phyloP scores from a whole-genome alignment of 1,284 basidiomycete species.

The Agaricales sp. region DNA sequence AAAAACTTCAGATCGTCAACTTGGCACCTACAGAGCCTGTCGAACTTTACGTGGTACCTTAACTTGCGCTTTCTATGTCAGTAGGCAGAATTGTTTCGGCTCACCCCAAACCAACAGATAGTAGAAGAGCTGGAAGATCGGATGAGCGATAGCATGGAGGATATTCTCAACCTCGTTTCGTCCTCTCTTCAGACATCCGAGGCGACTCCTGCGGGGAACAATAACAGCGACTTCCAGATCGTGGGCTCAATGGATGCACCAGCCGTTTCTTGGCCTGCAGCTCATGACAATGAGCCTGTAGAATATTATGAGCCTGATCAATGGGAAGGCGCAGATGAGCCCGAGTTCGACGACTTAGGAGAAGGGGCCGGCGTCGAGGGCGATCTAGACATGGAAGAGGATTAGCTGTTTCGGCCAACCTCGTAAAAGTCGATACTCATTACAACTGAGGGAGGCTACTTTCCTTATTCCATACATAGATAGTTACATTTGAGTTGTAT shows the following conservation, averaged over 20 bases:
- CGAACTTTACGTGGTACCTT: slow-evolving; percentile 81
- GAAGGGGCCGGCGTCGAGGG: slow-evolving; percentile 62
- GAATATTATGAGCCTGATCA: slow-evolving; percentile 20
- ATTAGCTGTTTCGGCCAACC: slow-evolving; percentile 27
- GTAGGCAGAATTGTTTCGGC: neutral
- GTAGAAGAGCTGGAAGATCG: slow-evolving; percentile 86
- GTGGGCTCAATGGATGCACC: neutral
- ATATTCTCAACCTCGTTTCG: slow-evolving; percentile 53
- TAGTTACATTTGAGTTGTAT: too few species aligned
- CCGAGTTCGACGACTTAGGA: slow-evolving; percentile 54
- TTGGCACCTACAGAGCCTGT: slow-evolving; percentile 75
- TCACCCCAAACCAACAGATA: too few species aligned
- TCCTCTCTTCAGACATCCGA: slow-evolving; percentile 35
- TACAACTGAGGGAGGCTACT: too few species aligned
- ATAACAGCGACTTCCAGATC: neutral
- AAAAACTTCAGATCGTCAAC: slow-evolving; percentile 88
- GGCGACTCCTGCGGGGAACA: slow-evolving; percentile 9
- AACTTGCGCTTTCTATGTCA: neutral
- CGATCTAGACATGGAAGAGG: slow-evolving; percentile 64
- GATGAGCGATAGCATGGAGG: slow-evolving; percentile 61
- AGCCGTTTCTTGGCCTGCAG: slow-evolving; percentile 2
- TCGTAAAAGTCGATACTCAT: too few species aligned
- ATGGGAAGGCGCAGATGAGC: slow-evolving; percentile 25
- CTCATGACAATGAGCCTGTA: slow-evolving; percentile 24
- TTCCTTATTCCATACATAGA: too few species aligned